A percentile compares a stretch with the other conserved stretches of the same genome.
Evolutionary conservation across 768 basidiomycete species (phyloP).

Genomic region (Glaciozyma antarctica): DNA sequence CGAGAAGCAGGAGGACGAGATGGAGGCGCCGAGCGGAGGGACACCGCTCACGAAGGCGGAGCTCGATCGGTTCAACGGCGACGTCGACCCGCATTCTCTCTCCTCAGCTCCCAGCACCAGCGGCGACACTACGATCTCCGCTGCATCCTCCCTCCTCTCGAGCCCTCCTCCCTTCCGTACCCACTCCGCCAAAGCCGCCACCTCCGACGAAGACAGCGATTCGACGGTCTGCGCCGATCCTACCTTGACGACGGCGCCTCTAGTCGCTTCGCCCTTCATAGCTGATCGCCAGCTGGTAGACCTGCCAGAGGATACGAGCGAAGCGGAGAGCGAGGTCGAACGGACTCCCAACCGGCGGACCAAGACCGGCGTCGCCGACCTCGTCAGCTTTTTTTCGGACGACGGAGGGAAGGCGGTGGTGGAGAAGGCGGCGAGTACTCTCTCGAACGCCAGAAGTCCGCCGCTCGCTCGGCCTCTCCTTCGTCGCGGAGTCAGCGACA

Average conservation of each 20-base stretch:
- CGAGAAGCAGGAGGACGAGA: constrained; percentile 3
- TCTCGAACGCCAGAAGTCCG: background rate
- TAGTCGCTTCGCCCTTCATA: constrained; percentile 16
- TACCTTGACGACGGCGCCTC: background rate
- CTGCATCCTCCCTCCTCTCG: background rate
- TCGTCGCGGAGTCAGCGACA: constrained; percentile 19
- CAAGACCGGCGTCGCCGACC: background rate
- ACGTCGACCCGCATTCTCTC: background rate
- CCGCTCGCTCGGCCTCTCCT: constrained; percentile 9
- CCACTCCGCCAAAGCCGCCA: constrained; percentile 18
- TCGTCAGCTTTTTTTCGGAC: constrained; percentile 11
- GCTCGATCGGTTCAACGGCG: background rate
- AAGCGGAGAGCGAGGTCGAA: constrained; percentile 23
- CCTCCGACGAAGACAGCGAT: constrained; percentile 40
- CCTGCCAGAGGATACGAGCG: constrained; percentile 10
- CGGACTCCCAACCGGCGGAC: background rate
- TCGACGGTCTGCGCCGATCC: constrained; percentile 42
- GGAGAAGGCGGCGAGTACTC: background rate
- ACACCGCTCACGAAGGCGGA: background rate
- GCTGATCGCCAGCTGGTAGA: background rate
- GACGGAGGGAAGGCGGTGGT: background rate
- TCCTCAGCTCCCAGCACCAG: background rate
- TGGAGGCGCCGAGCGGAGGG: background rate
- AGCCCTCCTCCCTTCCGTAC: constrained; percentile 1
- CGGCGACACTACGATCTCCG: background rate